phyloP scores from a whole-genome alignment of 441 rosid genomes.

The Corymbia citriodora region DNA sequence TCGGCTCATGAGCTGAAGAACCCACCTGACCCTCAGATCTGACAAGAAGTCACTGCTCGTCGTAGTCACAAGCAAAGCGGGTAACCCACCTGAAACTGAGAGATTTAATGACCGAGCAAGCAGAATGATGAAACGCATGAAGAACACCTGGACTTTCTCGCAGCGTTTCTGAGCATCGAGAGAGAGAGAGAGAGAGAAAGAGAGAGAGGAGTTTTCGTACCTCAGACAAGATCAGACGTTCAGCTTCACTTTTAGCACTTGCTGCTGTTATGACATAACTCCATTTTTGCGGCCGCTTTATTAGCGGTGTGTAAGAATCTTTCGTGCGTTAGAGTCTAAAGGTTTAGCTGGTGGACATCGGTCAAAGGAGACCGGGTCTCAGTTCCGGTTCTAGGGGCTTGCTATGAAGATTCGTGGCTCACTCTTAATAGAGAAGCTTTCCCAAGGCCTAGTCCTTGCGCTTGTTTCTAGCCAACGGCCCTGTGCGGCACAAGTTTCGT shows the following conservation, averaged over 20 bases:
- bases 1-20: neutral
- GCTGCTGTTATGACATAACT: neutral
- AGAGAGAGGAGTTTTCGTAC: neutral
- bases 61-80: neutral
- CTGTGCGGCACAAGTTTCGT: neutral
- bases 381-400: neutral
- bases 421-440: neutral
- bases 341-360: neutral
- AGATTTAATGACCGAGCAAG: neutral
- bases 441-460: neutral
- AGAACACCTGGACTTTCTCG: slow-evolving; percentile 25
- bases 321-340: neutral
- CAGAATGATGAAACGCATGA: slow-evolving; percentile 16
- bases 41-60: neutral
- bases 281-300: neutral
- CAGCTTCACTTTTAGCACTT: neutral
- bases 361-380: neutral
- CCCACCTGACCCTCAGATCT: neutral
- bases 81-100: neutral
- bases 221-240: neutral
- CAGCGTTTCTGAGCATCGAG: slow-evolving; percentile 3
- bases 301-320: neutral
- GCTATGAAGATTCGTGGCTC: neutral
- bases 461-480: neutral
- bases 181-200: slow-evolving; percentile 3